Base-by-base conservation (phyloP, 78 protist species). In the Corallochytrium limacisporum region DNA sequence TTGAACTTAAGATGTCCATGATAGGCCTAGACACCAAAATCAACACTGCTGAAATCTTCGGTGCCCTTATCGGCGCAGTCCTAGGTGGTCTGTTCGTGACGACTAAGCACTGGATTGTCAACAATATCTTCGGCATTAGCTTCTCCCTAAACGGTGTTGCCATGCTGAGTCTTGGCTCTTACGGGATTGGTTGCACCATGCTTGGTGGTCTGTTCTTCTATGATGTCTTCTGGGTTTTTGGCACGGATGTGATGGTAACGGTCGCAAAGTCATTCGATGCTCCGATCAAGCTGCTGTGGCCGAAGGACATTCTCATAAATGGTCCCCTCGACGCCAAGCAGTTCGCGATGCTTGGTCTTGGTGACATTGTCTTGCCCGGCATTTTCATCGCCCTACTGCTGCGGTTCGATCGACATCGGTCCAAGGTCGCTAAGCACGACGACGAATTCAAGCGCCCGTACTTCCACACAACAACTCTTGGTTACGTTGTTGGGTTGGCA, bases 301-400 rank as follows among this genome's bases (percentile, higher is more conserved):
- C 97, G 15, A 59, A 68, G 54, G 74, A 70, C 40, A 20, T 83
- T 2, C 48, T 75, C 13, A 79, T 77, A n/a, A 43, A 37, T 40
- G 72, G n/a, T 44, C 38, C 4, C 20, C 53, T 3, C 18, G 26
- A 12, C 29, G 56, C 69, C 15, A 46, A 15, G 22, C 16, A 76
- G 36, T 79, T 78, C 75, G 60, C 95, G 12, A 71, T 92, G 92
- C 82, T 92, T 7, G 97, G 97, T 31, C 82, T 92, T 4, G 97
- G 96, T 20, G 97, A 92, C 66, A 92, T 92, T 46, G 96, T 91
- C 36, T 76, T 92, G 37, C 95, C 97, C 22, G 71, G 62, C 36
- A 57, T 53, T 31, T 43, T 68, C 36, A 49, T 87, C 32, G 95
- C 91, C 2, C 57, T 89, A 29, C 26, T 85, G 35, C 67, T 88